Evolutionary conservation across 345 rosid species (phyloP), one percentile per base, ranked within the genome.

Genomic region (Schrenkiella parvula): DNA sequence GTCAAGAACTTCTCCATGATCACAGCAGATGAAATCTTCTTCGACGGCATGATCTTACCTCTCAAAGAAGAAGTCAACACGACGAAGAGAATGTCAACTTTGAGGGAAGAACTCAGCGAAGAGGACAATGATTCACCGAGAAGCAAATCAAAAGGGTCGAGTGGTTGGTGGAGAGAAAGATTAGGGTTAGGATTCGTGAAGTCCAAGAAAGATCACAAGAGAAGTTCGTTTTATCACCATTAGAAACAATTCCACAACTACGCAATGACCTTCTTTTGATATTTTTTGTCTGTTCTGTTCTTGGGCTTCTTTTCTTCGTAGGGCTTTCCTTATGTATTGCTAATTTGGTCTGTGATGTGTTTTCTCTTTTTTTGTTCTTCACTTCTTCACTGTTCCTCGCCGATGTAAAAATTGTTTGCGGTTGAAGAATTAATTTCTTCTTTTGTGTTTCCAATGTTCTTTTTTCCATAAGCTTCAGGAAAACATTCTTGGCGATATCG

Each of bases 21-120:
- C 4, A 84, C 98, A 47, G 98, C 98, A 4, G 96, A 88, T 63
- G 87, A 92, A 75, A 86, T 92, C 69, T 85, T 92, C 83, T 83
- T 72, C 73, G 77, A 87, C 77, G 96, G 98, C 1, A 72, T 57
- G 86, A 61, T 90, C 61, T 31, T 90, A 64, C 98, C 98, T 9
- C 76, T 39, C 71, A 86, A 83, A 76, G 89, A 81, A 26, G 72
- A 82, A 65, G 57, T 71, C 50, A 68, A 44, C 77, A 52, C 64
- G 72, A 19, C 64, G 44, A 72, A 66, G 48, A 75, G 86, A 32
- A 85, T 85, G 82, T 76, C 70, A 80, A 92, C 98, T 31, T 39
- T 92, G 21, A 70, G 87, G 39, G 95, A 92, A 23, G 91, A 90
- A 47, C 78, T 92, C 50, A 83, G 72, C 13, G 90, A 80, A 58